These are phyloP conservation scores for Physcomitrellopsis africana DNA, from an alignment of 225 moss, liverwort and hornwort species.

Conservation along the genomic window DNA sequence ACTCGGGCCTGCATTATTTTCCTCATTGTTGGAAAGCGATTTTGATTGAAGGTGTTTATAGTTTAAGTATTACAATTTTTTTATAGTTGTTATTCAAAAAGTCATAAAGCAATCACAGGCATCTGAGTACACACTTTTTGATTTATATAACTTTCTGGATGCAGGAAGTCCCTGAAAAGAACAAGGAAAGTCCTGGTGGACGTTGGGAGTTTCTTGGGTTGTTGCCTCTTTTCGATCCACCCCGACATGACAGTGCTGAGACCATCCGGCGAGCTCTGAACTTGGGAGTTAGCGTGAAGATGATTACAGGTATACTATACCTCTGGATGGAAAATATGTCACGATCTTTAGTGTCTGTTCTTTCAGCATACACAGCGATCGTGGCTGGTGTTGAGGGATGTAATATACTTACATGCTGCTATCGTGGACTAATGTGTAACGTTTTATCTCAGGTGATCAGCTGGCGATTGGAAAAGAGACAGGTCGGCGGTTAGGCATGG, in stretches of 20 bases:
- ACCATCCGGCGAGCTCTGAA: constrained; percentile 69
- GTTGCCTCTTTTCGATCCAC: constrained; percentile 76
- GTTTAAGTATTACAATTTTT: too few relatives aligned
- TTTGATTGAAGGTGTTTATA: too few relatives aligned
- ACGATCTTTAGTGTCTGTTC: neutral
- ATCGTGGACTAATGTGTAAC: constrained; percentile 2
- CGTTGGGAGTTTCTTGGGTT: constrained; percentile 70
- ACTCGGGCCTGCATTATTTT: too few relatives aligned
- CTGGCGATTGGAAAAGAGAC: constrained; percentile 78
- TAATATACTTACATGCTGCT: neutral
- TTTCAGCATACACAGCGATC: constrained; percentile 3
- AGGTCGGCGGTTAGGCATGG: constrained; percentile 73
- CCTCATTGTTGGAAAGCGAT: too few relatives aligned
- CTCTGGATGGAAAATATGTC: too few relatives aligned
- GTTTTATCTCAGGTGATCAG: constrained; percentile 58
- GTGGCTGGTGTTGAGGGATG: neutral
- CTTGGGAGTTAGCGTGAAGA: constrained; percentile 78
- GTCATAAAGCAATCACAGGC: too few relatives aligned
- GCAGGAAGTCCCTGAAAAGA: constrained; percentile 59
- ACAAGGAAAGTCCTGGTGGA: constrained; percentile 54
- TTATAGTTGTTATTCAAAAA: too few relatives aligned
- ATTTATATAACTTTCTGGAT: neutral
- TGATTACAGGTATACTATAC: constrained; percentile 53
- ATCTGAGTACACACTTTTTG: too few relatives aligned
- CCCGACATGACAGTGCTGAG: constrained; percentile 75